These are phyloP conservation scores for Sarcodon aspratus DNA, from an alignment of 768 basidiomycete genomes.

Conservation along the genomic window DNA sequence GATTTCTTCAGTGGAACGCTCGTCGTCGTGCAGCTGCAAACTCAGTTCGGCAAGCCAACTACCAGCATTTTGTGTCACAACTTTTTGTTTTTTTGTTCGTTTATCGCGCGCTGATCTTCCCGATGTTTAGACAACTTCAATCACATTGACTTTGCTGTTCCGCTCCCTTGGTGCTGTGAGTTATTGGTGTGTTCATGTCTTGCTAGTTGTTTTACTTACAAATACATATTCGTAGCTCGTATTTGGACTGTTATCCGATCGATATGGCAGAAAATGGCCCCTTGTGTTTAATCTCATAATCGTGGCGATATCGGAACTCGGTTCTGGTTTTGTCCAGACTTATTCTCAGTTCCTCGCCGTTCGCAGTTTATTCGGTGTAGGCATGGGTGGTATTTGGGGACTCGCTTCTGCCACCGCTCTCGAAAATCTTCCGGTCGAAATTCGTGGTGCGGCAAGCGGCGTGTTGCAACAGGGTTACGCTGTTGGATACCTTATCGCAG, in stretches of 20 bases:
- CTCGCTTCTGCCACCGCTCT: slow-evolving; percentile 71
- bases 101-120: too few relatives aligned
- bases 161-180: slow-evolving; percentile 64
- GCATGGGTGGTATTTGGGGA: slow-evolving; percentile 89
- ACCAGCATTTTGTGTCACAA: slow-evolving; percentile 28
- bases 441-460: slow-evolving; percentile 78
- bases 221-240: slow-evolving; percentile 27
- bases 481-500: slow-evolving; percentile 75
- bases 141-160: slow-evolving; percentile 91
- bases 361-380: slow-evolving; percentile 75
- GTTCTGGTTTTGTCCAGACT: slow-evolving; percentile 69
- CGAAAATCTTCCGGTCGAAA: slow-evolving; percentile 81
- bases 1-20: slow-evolving; percentile 79
- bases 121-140: slow-evolving; percentile 49
- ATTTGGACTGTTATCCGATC: slow-evolving; percentile 80
- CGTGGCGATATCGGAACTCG: slow-evolving; percentile 64
- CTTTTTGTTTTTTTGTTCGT: neutral
- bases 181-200: neutral
- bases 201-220: neutral
- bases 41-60: slow-evolving; percentile 33
- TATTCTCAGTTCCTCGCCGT: slow-evolving; percentile 74
- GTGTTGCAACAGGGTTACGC: slow-evolving; percentile 87
- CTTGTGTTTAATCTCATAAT: slow-evolving; percentile 66
- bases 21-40: slow-evolving; percentile 32
- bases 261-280: slow-evolving; percentile 93